These are phyloP conservation scores for Pontederia paniculata DNA, from an alignment of 176 grass and related monocot genomes.

Conservation along the genomic window DNA sequence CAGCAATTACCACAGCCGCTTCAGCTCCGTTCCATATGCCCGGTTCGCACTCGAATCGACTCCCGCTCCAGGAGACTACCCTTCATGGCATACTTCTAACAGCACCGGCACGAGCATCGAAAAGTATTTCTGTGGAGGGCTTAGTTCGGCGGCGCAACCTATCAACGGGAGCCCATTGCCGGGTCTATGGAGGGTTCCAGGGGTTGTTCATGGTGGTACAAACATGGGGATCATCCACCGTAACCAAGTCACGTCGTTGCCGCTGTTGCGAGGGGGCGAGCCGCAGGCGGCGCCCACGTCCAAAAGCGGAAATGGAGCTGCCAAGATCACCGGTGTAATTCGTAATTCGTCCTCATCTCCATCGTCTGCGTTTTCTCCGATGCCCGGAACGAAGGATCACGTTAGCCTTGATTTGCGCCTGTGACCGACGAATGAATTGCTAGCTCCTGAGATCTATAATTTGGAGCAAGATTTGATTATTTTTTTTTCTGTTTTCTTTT, in stretches of 20 bases:
- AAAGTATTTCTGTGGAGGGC: slow-evolving; percentile 32
- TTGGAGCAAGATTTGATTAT: background rate
- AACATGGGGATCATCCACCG: slow-evolving; percentile 12
- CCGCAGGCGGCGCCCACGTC: background rate
- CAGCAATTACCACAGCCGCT: slow-evolving; percentile 44
- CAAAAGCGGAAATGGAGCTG: background rate
- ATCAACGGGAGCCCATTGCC: slow-evolving; percentile 51
- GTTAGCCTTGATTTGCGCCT: slow-evolving; percentile 97
- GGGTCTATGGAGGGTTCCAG: slow-evolving; percentile 45
- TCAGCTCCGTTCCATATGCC: slow-evolving; percentile 1
- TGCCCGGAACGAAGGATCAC: slow-evolving; percentile 31
- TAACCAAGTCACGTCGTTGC: slow-evolving; percentile 19
- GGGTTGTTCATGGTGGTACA: slow-evolving; percentile 18
- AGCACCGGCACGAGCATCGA: slow-evolving; percentile 1
- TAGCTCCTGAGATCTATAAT: background rate
- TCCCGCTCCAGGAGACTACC: background rate
- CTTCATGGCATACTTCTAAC: slow-evolving; percentile 23
- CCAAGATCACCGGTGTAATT: slow-evolving; percentile 13
- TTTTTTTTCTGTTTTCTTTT: slow-evolving; percentile 17
- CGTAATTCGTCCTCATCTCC: slow-evolving; percentile 16
- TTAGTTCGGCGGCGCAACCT: slow-evolving; percentile 49
- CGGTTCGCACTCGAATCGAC: background rate
- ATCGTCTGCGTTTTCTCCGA: slow-evolving; percentile 28
- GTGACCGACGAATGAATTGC: slow-evolving; percentile 20
- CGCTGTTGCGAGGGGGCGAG: slow-evolving; percentile 32